Conservation (phyloP, 2,329 filamentous ascomycete genomes). For the Botrytis medusae region DNA sequence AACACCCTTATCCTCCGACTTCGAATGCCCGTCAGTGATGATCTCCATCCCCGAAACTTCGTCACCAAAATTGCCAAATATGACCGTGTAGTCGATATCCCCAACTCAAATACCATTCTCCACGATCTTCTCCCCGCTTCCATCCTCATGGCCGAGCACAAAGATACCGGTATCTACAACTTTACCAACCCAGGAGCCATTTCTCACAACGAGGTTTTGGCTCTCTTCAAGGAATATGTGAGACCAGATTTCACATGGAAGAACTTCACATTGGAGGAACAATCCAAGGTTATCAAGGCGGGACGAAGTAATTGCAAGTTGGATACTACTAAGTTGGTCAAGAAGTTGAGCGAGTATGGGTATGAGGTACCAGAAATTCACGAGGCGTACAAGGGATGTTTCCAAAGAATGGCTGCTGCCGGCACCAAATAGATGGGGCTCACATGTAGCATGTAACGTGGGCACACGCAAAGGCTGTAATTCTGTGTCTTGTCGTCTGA, state of each 20-base stretch:
- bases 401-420: slow-evolving; percentile 61
- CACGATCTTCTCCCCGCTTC: slow-evolving; percentile 62
- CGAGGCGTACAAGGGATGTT: slow-evolving; percentile 60
- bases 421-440: slow-evolving; percentile 48
- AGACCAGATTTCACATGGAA: slow-evolving; percentile 60
- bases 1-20: slow-evolving; percentile 64
- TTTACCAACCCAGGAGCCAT: slow-evolving; percentile 71
- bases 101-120: slow-evolving; percentile 67
- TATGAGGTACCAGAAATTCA: slow-evolving; percentile 61
- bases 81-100: slow-evolving; percentile 64
- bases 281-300: slow-evolving; percentile 66
- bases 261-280: slow-evolving; percentile 66
- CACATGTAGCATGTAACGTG: slow-evolving; percentile 1
- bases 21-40: slow-evolving; percentile 68
- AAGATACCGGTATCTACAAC: slow-evolving; percentile 65
- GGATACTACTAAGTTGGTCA: slow-evolving; percentile 60
- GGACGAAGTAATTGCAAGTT: slow-evolving; percentile 66
- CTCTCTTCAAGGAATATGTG: slow-evolving; percentile 62
- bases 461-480: slow-evolving; percentile 23
- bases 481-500: slow-evolving; percentile 7
- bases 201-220: slow-evolving; percentile 68
- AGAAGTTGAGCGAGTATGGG: slow-evolving; percentile 59
- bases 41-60: slow-evolving; percentile 65
- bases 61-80: slow-evolving; percentile 69
- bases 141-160: slow-evolving; percentile 59